phyloP scores from a whole-genome alignment of 371 early-diverging fungal genomes.

The Phascolomyces articulosus region DNA sequence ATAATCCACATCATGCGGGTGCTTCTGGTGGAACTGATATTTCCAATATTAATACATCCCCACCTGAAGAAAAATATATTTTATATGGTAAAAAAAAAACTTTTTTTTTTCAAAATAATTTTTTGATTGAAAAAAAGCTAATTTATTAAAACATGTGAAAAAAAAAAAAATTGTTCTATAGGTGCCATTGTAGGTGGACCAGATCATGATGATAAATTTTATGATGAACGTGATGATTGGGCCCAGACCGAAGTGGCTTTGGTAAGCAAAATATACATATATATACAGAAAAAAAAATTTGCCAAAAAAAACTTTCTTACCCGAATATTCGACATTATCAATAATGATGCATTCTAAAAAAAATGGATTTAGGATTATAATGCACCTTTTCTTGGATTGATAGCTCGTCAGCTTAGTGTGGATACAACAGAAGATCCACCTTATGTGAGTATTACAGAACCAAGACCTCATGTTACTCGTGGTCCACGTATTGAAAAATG shows the following conservation, averaged over 20 bases:
- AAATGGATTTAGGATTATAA: conserved; percentile 52
- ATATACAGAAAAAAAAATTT: too few species aligned
- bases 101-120: not conserved
- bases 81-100: conserved; percentile 43
- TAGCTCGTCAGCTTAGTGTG: conserved; percentile 61
- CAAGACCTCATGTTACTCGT: conserved; percentile 32
- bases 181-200: conserved; percentile 69
- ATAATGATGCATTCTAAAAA: too few species aligned
- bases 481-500: conserved; percentile 26
- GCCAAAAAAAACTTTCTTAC: too few species aligned
- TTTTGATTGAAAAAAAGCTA: too few species aligned
- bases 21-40: conserved; percentile 55
- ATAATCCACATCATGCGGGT: conserved; percentile 60
- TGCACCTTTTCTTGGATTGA: conserved; percentile 61
- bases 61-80: conserved; percentile 30
- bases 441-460: conserved; percentile 51
- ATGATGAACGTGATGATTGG: conserved; percentile 58
- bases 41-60: conserved; percentile 36
- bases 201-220: conserved; percentile 53
- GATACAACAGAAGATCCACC: conserved; percentile 47
- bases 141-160: too few species aligned
- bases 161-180: not conserved
- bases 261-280: not conserved
- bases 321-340: not conserved
- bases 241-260: conserved; percentile 61